Conservation (phyloP, 768 basidiomycete species). For the Leccinellum luteum region DNA sequence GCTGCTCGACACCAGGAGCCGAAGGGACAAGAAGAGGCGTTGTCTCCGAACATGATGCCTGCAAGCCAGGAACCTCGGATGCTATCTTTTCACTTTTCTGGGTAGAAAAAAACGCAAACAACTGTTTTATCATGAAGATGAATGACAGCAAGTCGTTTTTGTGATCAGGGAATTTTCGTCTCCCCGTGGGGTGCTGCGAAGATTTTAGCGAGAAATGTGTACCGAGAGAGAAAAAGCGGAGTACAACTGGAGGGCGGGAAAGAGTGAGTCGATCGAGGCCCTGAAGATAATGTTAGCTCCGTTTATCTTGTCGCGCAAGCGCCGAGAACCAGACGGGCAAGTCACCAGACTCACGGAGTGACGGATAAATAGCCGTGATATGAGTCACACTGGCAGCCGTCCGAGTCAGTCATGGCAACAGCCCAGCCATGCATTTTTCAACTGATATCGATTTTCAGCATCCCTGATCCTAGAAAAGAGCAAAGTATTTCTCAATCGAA, state of each 20-base stretch:
- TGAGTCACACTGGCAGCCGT: neutral
- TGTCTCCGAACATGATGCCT: conserved; percentile 38
- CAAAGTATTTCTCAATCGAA: neutral
- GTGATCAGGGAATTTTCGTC: conserved; percentile 4
- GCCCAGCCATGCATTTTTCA: neutral
- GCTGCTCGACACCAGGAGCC: conserved; percentile 45
- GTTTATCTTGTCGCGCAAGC: neutral
- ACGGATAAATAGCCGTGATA: neutral
- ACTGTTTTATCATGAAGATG: conserved; percentile 1
- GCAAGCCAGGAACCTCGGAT: conserved; percentile 1
- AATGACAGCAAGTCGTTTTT: neutral
- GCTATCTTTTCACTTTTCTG: neutral
- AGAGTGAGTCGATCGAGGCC: neutral
- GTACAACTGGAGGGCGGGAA: neutral
- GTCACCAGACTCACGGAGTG: neutral
- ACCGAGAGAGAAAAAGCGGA: conserved; percentile 36
- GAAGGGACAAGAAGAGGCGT: conserved; percentile 56
- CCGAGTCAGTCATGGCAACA: neutral
- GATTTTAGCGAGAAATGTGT: conserved; percentile 37
- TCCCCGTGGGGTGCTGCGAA: conserved; percentile 1
- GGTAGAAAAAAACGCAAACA: conserved; percentile 1
- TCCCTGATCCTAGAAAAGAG: neutral
- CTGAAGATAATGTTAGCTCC: neutral
- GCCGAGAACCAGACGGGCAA: neutral
- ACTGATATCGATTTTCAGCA: neutral